phyloP scores from a whole-genome alignment of 1,284 basidiomycete species.

The Cryptococcus amylolentus region DNA sequence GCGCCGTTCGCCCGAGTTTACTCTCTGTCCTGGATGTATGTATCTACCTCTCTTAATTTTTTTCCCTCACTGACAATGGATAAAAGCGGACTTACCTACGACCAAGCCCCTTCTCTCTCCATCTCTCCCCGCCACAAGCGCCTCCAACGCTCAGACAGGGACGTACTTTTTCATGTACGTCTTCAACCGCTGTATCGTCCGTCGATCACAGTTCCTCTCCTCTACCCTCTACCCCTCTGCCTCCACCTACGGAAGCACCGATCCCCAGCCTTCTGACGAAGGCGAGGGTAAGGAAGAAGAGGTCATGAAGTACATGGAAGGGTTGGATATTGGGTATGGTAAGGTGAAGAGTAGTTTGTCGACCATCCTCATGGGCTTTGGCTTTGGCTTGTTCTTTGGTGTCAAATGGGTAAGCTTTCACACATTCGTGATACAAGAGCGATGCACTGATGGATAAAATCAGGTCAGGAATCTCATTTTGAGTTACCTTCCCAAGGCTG shows the following conservation, averaged over 20 bases:
- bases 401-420: constrained; percentile 12
- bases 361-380: constrained; percentile 10
- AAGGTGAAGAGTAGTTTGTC: constrained; percentile 16
- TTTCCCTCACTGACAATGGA: neutral
- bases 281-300: constrained; percentile 29
- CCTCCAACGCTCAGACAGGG: constrained; percentile 55
- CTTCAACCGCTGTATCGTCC: constrained; percentile 65
- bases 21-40: constrained; percentile 24
- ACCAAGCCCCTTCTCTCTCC: constrained; percentile 53
- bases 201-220: constrained; percentile 72
- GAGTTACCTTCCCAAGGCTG: constrained; percentile 56
- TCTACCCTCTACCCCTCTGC: constrained; percentile 15
- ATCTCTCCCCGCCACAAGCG: constrained; percentile 46
- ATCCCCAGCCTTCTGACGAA: neutral
- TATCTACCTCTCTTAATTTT: neutral
- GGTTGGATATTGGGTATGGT: constrained; percentile 42
- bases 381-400: constrained; percentile 17
- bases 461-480: constrained; percentile 52
- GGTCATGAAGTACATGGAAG: constrained; percentile 71
- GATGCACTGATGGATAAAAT: constrained; percentile 53
- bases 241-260: no score
- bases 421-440: no score
- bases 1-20: constrained; percentile 42
- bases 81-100: constrained; percentile 20
- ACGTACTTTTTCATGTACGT: constrained; percentile 62